Evolutionary conservation across 257 asterid species (phyloP), one percentile per base, ranked within the genome.

Genomic region (Primulina eburnea): DNA sequence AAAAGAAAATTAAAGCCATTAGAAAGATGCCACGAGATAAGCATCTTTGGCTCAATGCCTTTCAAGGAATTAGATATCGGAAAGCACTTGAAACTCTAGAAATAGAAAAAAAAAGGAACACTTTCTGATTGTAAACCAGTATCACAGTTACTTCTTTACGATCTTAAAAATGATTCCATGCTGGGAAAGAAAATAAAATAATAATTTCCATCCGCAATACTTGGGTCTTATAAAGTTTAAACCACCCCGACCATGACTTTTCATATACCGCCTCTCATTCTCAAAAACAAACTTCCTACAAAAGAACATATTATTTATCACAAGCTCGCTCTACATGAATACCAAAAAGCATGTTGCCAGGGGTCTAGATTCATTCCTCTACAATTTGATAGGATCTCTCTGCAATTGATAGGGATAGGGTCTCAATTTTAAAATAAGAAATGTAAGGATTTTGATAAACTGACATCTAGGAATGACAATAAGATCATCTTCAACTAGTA

Each of bases 321-420:
- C 38, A 66, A 10, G 62, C 56, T 57, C 65, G 71, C 67, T 70
- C 71, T 62, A 50, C 6, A 33, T 35, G 72, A 65, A 63, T 16
- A 59, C 34, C 1, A 18, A 62, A 50, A 69, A 40, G 37, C 10
- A 53, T 17, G 53, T 62, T 37, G 52, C 58, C 38, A 38, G n/a
- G 30, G 38, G 70, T 65, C n/a, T 47, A 61, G 59, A 26, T 69
- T 52, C 58, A 50, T 58, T 64, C 63, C 37, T 21, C 43, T 43
- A 29, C 55, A 68, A 60, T 20, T 38, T 40, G 29, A 69, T 35
- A 12, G 50, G 50, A 60, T 60, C 65, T 20, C 38, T 24, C 56
- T 18, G 35, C 60, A 53, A 11, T 37, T 43, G 65, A n/a, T 21
- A 52, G 11, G 40, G 40, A 62, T 57, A 21, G 35, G 74, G 47